Conservation (phyloP, 495 filamentous ascomycete species). For the Aspergillus kassunensis region DNA sequence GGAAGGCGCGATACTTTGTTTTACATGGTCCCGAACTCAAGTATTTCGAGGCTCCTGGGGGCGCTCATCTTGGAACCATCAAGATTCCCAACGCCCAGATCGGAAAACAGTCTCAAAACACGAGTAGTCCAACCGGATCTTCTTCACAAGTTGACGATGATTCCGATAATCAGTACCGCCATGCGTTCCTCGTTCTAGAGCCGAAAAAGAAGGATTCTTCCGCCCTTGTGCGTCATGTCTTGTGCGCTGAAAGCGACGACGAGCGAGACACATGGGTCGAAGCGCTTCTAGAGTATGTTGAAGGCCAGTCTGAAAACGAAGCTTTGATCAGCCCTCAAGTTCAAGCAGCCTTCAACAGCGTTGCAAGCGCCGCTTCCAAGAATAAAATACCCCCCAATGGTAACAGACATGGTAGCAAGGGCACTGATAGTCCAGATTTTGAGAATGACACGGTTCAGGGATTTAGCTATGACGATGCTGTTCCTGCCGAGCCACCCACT, state of each 20-base stretch:
- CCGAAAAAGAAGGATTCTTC: conserved; percentile 94
- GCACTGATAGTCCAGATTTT: conserved; percentile 38
- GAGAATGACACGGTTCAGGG: conserved; percentile 61
- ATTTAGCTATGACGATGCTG: conserved; percentile 79
- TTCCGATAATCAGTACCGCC: conserved; percentile 88
- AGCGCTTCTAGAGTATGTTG: conserved; percentile 84
- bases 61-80: conserved; percentile 86
- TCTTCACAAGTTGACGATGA: conserved; percentile 63
- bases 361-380: conserved; percentile 21
- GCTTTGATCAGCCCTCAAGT: conserved; percentile 24
- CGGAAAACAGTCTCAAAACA: conserved; percentile 72
- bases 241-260: conserved; percentile 90
- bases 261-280: conserved; percentile 95
- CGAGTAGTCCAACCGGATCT: conserved; percentile 50
- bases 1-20: conserved; percentile 94
- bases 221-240: conserved; percentile 85
- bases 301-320: conserved; percentile 56
- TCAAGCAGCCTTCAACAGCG: conserved; percentile 14
- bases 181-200: conserved; percentile 92
- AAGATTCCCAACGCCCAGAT: conserved; percentile 89
- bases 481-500: conserved; percentile 66
- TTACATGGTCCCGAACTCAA: conserved; percentile 84
- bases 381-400: conserved; percentile 25
- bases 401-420: conserved; percentile 45
- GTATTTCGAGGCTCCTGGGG: conserved; percentile 88